Evolutionary conservation across 2,329 filamentous ascomycete genomes (phyloP), one percentile per base, ranked within the genome.

Genomic region (Cercospora zeina): DNA sequence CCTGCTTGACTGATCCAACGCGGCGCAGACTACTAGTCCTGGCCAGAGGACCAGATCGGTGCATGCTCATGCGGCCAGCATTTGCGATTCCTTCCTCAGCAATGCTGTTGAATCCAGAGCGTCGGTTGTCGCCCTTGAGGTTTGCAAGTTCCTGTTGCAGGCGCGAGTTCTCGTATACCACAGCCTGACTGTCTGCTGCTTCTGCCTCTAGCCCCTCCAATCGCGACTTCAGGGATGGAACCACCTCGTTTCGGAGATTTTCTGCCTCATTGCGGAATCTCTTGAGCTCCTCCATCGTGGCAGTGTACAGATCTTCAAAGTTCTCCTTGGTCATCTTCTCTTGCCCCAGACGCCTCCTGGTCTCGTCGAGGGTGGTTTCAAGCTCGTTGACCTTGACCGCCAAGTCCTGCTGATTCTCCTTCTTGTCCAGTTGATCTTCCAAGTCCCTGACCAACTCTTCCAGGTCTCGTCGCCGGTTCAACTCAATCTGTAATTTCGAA

Each of bases 251-350:
- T 30, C 91, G 88, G 14, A 97, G 84, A 70, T 96, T 93, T 76
- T 99, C 95, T 57, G 92, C 87, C 77, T 99, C 93, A 68, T 95
- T 93, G 63, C 89, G 85, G 58, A 92, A 86, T 68, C 87, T 89
- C 70, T 93, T 85, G 13, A 97, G 81, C 74, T 99, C 92, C 24
- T 87, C 85, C 69, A 89, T 89, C 69, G 97, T 87, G 4, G 90
- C 93, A 6, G 87, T 86, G 49, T 97, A 82, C 47, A 99, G 83
- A 74, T 97, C 93, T 77, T 97, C 92, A 70, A 97, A 96, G 74
- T 96, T 97, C 72, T 91, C 88, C 75, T 96, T 97, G 69, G 90
- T 87, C 74, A 90, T 85, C 60, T 90, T 85, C 77, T 99, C 95
- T 72, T 97, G 92, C 0, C 85, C 82, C 49, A 99, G 81, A 68